Conservation (phyloP, 768 basidiomycete genomes). For the Glaciozyma martinii region DNA sequence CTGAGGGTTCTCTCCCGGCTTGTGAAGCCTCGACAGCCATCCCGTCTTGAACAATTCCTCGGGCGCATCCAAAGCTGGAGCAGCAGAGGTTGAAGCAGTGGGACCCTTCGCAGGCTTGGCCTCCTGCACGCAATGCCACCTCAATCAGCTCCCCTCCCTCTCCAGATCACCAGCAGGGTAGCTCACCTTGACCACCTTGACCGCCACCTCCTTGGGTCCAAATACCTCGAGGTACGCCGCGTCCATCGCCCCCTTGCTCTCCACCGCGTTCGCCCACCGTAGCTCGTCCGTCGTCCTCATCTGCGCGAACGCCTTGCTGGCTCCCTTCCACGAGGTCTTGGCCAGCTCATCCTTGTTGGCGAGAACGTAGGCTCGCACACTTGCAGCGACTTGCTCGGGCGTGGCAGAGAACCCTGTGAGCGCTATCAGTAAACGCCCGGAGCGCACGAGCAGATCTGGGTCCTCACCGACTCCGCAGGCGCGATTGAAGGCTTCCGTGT, state of each 20-base stretch:
- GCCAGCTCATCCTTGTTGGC: slow-evolving; percentile 45
- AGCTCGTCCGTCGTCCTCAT: slow-evolving; percentile 56
- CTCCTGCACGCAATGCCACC: slow-evolving; percentile 11
- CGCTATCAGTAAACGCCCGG: neutral
- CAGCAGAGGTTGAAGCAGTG: slow-evolving; percentile 8
- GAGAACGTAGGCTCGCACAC: slow-evolving; percentile 53
- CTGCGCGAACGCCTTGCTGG: slow-evolving; percentile 58
- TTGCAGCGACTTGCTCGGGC: slow-evolving; percentile 51
- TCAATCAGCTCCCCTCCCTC: neutral
- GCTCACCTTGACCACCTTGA: slow-evolving; percentile 14
- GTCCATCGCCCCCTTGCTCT: slow-evolving; percentile 74
- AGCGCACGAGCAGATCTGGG: neutral
- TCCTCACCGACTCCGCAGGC: slow-evolving; percentile 78
- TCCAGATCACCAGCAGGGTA: neutral
- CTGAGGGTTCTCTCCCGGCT: slow-evolving; percentile 88
- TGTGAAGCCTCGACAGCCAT: slow-evolving; percentile 84
- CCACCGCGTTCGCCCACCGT: slow-evolving; percentile 74
- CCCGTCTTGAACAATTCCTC: slow-evolving; percentile 73
- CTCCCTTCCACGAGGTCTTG: slow-evolving; percentile 54
- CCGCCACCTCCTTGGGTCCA: slow-evolving; percentile 45
- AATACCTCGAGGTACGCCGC: slow-evolving; percentile 57
- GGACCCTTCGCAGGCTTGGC: slow-evolving; percentile 24
- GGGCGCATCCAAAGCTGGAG: slow-evolving; percentile 18
- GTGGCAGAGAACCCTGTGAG: slow-evolving; percentile 70
- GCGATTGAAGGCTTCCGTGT: slow-evolving; percentile 62